Conservation (phyloP, 2,329 filamentous ascomycete species). For the Colletotrichum sp. region DNA sequence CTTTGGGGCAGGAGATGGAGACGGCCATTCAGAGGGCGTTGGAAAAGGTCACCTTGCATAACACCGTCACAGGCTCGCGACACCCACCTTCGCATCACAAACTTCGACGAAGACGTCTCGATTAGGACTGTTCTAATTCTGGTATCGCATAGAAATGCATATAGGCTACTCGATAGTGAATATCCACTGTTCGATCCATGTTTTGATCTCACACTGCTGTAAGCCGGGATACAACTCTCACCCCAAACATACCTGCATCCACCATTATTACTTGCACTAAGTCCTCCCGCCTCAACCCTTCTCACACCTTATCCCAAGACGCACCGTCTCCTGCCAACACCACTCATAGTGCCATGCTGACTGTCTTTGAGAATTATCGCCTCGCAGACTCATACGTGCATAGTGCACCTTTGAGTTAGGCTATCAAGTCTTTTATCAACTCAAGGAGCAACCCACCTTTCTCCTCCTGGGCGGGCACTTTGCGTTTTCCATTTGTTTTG, state of each 20-base stretch:
- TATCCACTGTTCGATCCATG: accelerated
- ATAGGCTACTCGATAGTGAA: not conserved
- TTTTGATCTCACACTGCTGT: not conserved
- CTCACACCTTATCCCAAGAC: too few species aligned
- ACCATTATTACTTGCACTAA: not conserved
- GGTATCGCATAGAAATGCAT: not conserved
- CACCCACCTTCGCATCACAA: not conserved
- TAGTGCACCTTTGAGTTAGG: too few species aligned
- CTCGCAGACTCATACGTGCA: too few species aligned
- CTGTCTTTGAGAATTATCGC: not conserved
- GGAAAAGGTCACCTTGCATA: not conserved
- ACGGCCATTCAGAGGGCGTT: not conserved
- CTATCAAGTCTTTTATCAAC: too few species aligned
- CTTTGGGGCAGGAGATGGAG: not conserved
- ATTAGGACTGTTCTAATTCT: not conserved
- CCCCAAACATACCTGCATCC: not conserved
- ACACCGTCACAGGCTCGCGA: not conserved
- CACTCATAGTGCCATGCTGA: not conserved
- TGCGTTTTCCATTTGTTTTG: too few species aligned
- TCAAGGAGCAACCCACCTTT: too few species aligned
- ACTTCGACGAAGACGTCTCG: not conserved
- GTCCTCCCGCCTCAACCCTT: not conserved
- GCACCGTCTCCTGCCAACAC: not conserved
- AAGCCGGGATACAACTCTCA: not conserved
- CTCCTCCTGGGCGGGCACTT: too few species aligned